Evolutionary conservation across 768 basidiomycete species (phyloP).

Genomic region (Tricholoma bakamatsutake): DNA sequence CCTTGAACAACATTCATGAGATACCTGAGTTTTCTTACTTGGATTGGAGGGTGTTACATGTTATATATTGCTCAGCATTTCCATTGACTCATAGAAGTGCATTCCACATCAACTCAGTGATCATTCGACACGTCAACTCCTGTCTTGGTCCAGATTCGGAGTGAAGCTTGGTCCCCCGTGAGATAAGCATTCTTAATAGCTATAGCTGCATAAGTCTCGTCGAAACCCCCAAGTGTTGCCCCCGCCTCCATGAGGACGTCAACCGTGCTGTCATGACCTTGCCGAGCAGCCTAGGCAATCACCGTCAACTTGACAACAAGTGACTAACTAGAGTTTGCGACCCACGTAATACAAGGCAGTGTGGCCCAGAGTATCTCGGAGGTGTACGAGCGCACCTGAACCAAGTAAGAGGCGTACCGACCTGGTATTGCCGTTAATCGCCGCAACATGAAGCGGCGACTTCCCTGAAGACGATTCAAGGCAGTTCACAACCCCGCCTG

Average conservation of each 20-base stretch:
- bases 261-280: constrained; percentile 57
- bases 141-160: constrained; percentile 53
- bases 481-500: constrained; percentile 70
- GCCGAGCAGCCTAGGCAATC: constrained; percentile 59
- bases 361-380: constrained; percentile 75
- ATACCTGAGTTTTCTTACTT: not conserved
- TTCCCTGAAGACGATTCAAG: constrained; percentile 65
- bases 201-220: constrained; percentile 53
- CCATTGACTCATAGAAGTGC: not conserved
- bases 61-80: not conserved
- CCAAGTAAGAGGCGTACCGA: constrained; percentile 49
- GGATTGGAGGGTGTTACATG: not conserved
- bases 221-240: constrained; percentile 64
- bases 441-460: constrained; percentile 75
- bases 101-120: not conserved
- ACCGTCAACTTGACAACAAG: not conserved
- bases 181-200: constrained; percentile 31
- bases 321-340: not conserved
- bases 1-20: not conserved
- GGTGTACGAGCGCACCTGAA: constrained; percentile 77
- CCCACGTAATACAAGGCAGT: constrained; percentile 77
- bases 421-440: constrained; percentile 54
- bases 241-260: constrained; percentile 65
- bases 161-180: constrained; percentile 35
- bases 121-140: constrained; percentile 25